These are phyloP conservation scores for Mrakia hoshinonis DNA, from an alignment of 768 basidiomycete genomes.

Conservation along the genomic window DNA sequence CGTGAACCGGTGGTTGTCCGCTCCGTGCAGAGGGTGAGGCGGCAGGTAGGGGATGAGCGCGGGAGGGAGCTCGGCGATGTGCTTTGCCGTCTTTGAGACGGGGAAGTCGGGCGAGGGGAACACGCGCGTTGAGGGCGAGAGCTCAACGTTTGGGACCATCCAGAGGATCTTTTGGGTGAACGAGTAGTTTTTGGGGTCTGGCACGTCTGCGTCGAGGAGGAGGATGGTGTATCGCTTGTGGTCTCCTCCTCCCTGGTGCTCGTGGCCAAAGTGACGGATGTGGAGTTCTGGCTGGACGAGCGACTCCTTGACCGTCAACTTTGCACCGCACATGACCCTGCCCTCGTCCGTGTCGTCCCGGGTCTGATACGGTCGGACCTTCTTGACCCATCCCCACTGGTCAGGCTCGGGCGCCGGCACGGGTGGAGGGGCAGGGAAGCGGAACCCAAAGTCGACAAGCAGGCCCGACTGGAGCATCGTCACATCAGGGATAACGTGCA, in stretches of 20 bases:
- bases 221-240: constrained; percentile 71
- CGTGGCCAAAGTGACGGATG: constrained; percentile 71
- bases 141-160: constrained; percentile 78
- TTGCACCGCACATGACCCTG: constrained; percentile 8
- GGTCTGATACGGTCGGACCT: neutral
- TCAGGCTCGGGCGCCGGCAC: constrained; percentile 6
- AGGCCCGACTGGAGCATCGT: constrained; percentile 15
- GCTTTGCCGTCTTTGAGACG: constrained; percentile 21
- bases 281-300: constrained; percentile 23
- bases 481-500: constrained; percentile 83
- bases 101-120: constrained; percentile 34
- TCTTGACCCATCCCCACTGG: constrained; percentile 24
- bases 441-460: constrained; percentile 13
- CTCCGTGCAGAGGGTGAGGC: constrained; percentile 83
- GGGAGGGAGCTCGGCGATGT: constrained; percentile 30
- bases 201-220: constrained; percentile 82
- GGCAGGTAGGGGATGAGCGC: constrained; percentile 57
- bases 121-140: constrained; percentile 49
- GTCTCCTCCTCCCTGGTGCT: constrained; percentile 34
- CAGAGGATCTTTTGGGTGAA: constrained; percentile 75
- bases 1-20: constrained; percentile 72
- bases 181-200: constrained; percentile 56
- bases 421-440: constrained; percentile 19
- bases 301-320: constrained; percentile 19
- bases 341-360: constrained; percentile 12